Conservation (phyloP, 257 asterid genomes). For the Cinchona pubescens region DNA sequence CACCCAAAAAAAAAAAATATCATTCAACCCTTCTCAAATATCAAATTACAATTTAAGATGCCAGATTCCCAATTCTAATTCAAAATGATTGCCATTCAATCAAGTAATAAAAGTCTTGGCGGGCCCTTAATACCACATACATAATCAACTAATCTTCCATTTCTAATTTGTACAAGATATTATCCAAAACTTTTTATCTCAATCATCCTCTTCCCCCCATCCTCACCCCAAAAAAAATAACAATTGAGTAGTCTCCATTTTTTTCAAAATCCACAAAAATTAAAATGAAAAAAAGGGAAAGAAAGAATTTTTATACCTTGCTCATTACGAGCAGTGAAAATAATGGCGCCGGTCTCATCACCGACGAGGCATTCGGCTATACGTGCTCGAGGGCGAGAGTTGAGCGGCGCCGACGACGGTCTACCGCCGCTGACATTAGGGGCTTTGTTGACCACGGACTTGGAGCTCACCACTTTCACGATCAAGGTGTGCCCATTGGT, state of each 20-base stretch:
- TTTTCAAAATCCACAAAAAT: neutral
- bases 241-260: neutral
- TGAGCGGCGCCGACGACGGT: constrained; percentile 18
- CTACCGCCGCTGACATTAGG: constrained; percentile 18
- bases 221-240: neutral
- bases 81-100: neutral
- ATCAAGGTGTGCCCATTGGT: constrained; percentile 42
- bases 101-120: neutral
- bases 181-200: neutral
- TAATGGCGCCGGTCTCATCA: constrained; percentile 36
- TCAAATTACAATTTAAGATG: neutral
- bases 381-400: constrained; percentile 26
- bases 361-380: constrained; percentile 43
- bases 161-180: neutral
- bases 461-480: constrained; percentile 41
- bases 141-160: neutral
- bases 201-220: neutral
- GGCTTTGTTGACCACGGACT: constrained; percentile 25
- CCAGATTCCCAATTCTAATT: neutral
- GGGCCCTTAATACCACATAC: neutral
- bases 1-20: neutral
- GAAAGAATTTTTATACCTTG: constrained; percentile 23
- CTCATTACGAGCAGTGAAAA: constrained; percentile 41
- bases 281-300: neutral
- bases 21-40: neutral